Evolutionary conservation across 2,329 filamentous ascomycete genomes (phyloP).

Genomic region (Ascochyta clinopodiicola): DNA sequence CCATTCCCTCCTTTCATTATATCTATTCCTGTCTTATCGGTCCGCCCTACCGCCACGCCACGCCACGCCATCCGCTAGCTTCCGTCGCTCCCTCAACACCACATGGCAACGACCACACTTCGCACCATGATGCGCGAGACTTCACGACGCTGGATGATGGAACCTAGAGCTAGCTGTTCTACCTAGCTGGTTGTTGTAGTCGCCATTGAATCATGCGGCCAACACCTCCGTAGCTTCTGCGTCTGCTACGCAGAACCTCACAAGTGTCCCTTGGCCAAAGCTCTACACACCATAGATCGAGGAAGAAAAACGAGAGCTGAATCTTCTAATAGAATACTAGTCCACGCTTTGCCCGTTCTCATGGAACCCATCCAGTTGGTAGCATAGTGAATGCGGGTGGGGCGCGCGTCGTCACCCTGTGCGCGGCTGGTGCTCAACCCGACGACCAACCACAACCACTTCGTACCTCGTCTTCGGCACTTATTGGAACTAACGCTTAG

Average conservation of each 20-base stretch:
- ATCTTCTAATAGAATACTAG: no score
- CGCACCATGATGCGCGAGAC: not conserved
- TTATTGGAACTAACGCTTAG: not conserved
- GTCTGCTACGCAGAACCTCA: no score
- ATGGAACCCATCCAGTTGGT: not conserved
- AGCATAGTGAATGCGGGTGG: not conserved
- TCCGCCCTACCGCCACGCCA: not conserved
- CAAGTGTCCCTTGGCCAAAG: no score
- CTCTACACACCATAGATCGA: no score
- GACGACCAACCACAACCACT: constrained; percentile 1
- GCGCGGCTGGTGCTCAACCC: constrained; percentile 2
- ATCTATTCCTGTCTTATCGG: constrained; percentile 1
- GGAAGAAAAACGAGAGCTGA: no score
- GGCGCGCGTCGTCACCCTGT: constrained; percentile 12
- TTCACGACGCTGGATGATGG: no score
- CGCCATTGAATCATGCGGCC: no score
- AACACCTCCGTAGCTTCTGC: no score
- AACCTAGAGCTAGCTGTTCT: no score
- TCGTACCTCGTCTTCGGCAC: not conserved
- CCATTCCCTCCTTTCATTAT: not conserved
- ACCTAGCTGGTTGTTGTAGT: no score
- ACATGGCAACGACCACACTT: not conserved
- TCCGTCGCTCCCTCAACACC: not conserved
- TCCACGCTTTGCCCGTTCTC: not conserved
- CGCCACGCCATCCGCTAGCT: not conserved